Conservation (phyloP, 2,329 filamentous ascomycete species). For the Colletotrichum sojae region DNA sequence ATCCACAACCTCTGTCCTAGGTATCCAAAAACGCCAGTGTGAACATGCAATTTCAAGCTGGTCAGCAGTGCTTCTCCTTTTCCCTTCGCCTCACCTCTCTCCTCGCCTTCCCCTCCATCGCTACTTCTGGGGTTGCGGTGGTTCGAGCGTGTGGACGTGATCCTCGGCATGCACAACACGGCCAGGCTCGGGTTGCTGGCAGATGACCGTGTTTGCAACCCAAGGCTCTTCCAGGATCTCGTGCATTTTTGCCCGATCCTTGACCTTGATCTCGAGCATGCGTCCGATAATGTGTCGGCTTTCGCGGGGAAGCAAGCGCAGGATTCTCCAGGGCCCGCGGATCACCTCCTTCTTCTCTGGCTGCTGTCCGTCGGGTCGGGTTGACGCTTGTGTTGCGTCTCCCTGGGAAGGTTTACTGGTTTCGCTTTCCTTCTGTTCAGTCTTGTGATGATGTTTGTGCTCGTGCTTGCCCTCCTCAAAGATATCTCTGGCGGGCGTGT, state of each 20-base stretch:
- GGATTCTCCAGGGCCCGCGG: conserved; percentile 90
- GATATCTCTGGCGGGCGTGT: conserved; percentile 56
- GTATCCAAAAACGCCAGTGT: conserved; percentile 34
- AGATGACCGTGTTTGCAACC: conserved; percentile 89
- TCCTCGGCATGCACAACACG: conserved; percentile 79
- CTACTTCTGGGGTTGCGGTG: conserved; percentile 63
- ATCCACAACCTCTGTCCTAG: conserved; percentile 1
- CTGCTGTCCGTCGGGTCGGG: conserved; percentile 30
- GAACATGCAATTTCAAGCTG: conserved; percentile 30
- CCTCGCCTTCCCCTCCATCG: background rate
- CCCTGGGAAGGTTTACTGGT: conserved; percentile 28
- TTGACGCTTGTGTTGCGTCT: conserved; percentile 41
- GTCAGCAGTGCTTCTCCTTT: background rate
- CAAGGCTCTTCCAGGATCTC: conserved; percentile 92
- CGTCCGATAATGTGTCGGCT: conserved; percentile 89
- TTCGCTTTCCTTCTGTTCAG: conserved; percentile 24
- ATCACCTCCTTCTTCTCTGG: conserved; percentile 82
- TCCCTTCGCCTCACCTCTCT: background rate
- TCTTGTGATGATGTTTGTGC: conserved; percentile 40
- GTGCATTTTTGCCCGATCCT: conserved; percentile 84
- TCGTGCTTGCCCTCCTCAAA: conserved; percentile 50
- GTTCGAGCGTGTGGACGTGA: conserved; percentile 89
- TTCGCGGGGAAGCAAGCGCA: conserved; percentile 89
- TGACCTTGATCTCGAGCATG: conserved; percentile 93
- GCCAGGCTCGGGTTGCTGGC: conserved; percentile 81